Evolutionary conservation across 1,284 basidiomycete genomes (phyloP).

Genomic region (Bjerkandera adusta): DNA sequence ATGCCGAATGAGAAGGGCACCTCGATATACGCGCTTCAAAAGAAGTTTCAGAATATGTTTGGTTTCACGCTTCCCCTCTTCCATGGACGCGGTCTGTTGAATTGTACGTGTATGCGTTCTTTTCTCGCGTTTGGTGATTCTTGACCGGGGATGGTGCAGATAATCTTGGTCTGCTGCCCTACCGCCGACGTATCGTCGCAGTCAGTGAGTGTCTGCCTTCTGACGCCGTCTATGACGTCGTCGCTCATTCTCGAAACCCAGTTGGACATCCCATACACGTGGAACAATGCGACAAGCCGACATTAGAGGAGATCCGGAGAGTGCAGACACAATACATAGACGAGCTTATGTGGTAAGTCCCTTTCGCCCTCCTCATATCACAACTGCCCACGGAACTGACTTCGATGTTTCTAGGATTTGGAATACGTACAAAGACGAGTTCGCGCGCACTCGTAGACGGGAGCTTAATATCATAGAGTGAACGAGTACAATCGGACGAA

Average conservation of each 20-base stretch:
- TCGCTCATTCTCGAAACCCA: conserved; percentile 26
- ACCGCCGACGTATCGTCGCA: conserved; percentile 90
- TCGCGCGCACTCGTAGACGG: conserved; percentile 70
- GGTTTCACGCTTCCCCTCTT: conserved; percentile 97
- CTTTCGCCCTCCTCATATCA: not conserved
- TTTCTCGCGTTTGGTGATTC: not conserved
- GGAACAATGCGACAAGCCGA: conserved; percentile 75
- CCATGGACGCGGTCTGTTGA: conserved; percentile 88
- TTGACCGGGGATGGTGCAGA: conserved; percentile 41
- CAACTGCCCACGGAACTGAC: not conserved
- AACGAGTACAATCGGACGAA: too few relatives aligned
- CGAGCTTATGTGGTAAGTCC: conserved; percentile 80
- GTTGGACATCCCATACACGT: conserved; percentile 90
- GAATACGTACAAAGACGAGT: conserved; percentile 90
- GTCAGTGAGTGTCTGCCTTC: conserved; percentile 67
- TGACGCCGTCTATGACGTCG: not conserved
- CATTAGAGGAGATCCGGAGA: conserved; percentile 75
- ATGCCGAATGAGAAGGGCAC: conserved; percentile 95
- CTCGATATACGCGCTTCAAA: conserved; percentile 83
- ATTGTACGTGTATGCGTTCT: conserved; percentile 56
- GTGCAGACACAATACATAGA: conserved; percentile 89
- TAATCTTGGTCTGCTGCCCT: conserved; percentile 90
- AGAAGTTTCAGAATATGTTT: conserved; percentile 87
- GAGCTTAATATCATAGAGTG: conserved; percentile 76
- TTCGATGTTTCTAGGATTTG: conserved; percentile 52